A percentile compares a stretch with the other conserved stretches of the same genome.
These are phyloP conservation scores for Helianthus annuus DNA, from an alignment of 129 eudicot species.

Conservation along the genomic window DNA sequence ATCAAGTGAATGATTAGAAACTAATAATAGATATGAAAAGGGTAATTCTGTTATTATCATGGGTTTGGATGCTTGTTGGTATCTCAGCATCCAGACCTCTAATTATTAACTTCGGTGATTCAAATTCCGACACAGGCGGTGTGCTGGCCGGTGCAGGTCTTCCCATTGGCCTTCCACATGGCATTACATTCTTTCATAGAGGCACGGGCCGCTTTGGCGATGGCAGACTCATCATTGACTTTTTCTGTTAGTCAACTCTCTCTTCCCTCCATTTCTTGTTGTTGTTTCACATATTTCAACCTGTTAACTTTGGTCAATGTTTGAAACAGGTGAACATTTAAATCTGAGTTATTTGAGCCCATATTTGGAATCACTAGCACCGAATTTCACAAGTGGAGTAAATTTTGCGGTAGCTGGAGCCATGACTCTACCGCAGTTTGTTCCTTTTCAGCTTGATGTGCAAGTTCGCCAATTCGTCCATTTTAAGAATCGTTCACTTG, in stretches of 20 bases:
- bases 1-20: slow-evolving; percentile 10
- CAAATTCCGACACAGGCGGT: slow-evolving; percentile 48
- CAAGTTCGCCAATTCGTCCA: slow-evolving; percentile 41
- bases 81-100: slow-evolving; percentile 19
- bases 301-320: background rate
- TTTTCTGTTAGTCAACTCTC: slow-evolving; percentile 37
- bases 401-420: slow-evolving; percentile 49
- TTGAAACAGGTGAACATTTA: slow-evolving; percentile 41
- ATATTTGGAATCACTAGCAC: slow-evolving; percentile 45
- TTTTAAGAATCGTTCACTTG: slow-evolving; percentile 46
- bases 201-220: slow-evolving; percentile 48
- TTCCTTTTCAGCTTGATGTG: slow-evolving; percentile 43
- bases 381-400: slow-evolving; percentile 50
- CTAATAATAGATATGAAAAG: slow-evolving; percentile 5
- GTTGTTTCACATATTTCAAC: background rate
- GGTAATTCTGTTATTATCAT: slow-evolving; percentile 12
- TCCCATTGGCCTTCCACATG: slow-evolving; percentile 50
- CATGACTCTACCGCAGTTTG: slow-evolving; percentile 43
- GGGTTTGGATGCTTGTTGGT: slow-evolving; percentile 27
- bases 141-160: slow-evolving; percentile 46
- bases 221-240: slow-evolving; percentile 44
- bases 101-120: slow-evolving; percentile 43
- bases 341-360: slow-evolving; percentile 39
- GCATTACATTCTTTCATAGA: slow-evolving; percentile 44
- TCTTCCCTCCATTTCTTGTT: background rate